These are phyloP conservation scores for Labyrinthula sp. DNA, from an alignment of 352 stramenopile genomes.

Conservation along the genomic window DNA sequence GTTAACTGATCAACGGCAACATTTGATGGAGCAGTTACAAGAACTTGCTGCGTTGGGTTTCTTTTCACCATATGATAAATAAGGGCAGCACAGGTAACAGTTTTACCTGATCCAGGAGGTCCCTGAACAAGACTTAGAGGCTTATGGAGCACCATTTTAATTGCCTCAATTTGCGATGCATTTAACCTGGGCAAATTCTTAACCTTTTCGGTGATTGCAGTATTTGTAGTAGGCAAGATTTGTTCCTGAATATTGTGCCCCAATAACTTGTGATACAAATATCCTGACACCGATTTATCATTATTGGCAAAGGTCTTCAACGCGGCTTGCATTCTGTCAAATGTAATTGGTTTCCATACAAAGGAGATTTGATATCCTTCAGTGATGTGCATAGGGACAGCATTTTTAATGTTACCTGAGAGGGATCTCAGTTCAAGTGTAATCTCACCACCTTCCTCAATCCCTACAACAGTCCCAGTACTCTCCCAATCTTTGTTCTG, in stretches of 20 bases:
- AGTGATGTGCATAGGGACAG: conserved; percentile 63
- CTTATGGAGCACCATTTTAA: conserved; percentile 78
- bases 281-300: conserved; percentile 88
- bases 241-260: conserved; percentile 87
- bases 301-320: conserved; percentile 96
- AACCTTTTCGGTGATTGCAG: conserved; percentile 43
- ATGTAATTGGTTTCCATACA: conserved; percentile 96
- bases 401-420: no score
- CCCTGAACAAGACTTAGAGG: conserved; percentile 94
- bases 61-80: conserved; percentile 98
- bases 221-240: conserved; percentile 52
- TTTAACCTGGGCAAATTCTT: conserved; percentile 90
- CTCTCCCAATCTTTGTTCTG: conserved; percentile 46
- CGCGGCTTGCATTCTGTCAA: conserved; percentile 93
- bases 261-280: conserved; percentile 97
- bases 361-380: conserved; percentile 91
- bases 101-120: conserved; percentile 86
- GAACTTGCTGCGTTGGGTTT: conserved; percentile 62
- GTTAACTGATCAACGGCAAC: conserved; percentile 95
- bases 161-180: conserved; percentile 70
- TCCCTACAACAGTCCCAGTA: conserved; percentile 31
- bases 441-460: conserved; percentile 33
- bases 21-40: conserved; percentile 94
- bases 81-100: conserved; percentile 86
- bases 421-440: conserved; percentile 22